Evolutionary conservation across 441 rosid genomes (phyloP), one percentile per base, ranked within the genome.

Genomic region (Codiaeum variegatum): DNA sequence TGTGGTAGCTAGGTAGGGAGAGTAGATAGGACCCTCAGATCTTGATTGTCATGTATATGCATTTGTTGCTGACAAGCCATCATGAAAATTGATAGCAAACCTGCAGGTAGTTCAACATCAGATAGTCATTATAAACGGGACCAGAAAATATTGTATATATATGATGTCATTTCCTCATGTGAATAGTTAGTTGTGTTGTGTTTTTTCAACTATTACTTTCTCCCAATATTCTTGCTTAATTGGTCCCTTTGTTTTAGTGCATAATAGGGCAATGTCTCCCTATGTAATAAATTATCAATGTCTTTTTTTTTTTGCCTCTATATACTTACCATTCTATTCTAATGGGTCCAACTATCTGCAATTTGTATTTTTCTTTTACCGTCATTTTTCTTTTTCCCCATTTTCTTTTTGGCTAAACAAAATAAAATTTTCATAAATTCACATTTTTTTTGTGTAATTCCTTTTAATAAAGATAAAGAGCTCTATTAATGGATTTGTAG

Each of bases 31-130:
- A 23, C 19, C 56, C 73, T 8, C 26, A 32, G 32, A 7, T 32
- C 21, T 62, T 46, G 19, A 62, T n/a, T 42, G 60, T 55, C 60
- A 15, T 18, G 5, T 46, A 47, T 5, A 16, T 36, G 38, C 28
- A 56, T 55, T 28, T 23, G 24, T 15, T 18, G 68, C 47, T 28
- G 46, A 47, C 8, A 10, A 47, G 18, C 60, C 34, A 62, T 63
- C 26, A 40, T 73, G 46, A 44, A 46, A 73, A 56, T 56, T 55
- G 76, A 66, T 55, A 59, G 70, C 64, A 42, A 13, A 64, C 18
- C 56, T n/a, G 69, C 54, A 52, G 49, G 47, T 26, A 18, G 42
- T 51, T 54, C 58, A 66, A 19, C 15, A 7, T 62, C 29, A 21
- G 62, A 47, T 36, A 19, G 63, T 54, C 47, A 61, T 24, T 23